Evolutionary conservation across 73 alveolate species (phyloP), one percentile per base, ranked within the genome.

Genomic region (Paramecium pentaurelia): DNA sequence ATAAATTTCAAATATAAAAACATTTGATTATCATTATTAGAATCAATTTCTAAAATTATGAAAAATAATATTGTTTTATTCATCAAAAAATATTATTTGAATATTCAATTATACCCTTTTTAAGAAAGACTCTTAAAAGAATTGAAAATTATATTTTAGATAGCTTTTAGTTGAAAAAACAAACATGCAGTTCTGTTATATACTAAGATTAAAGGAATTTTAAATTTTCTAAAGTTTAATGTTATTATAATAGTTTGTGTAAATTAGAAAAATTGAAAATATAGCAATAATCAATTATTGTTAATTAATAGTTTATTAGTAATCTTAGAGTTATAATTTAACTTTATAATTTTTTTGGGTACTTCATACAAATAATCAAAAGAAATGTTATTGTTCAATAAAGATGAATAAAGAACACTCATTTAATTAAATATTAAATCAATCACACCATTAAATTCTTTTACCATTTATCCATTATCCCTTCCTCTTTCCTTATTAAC

Each of bases 401-500:
- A 34, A 12, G 84, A 64, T 3, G 70, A 37, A 25, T 75, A 22
- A 30, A 75, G 47, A 30, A 20, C 88, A 75, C 20, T 38, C 25
- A 75, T 38, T 75, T 75, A 75, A 38, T 12, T 75, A 30, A 75
- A 75, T 38, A 38, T 75, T 36, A 36, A 36, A 75, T 75, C 88
- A 75, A 75, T 75, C 88, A 75, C 68, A 75, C 95, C 95, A 92
- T 42, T 86, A 84, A 11, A 75, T 71, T 38, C 93, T 77, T 60
- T 80, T 84, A 20, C 95, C 95, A 34, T 92, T 75, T 0, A 58
- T 12, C 95, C 95, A 92, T 58, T 92, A 93, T 36, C 95, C 95
- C 40, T 54, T 71, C 30, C 87, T 92, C 37, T 36, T 92, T 2
- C 37, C 75, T 38, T 92, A 86, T 30, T 28, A 71, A 34, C 70